These are phyloP conservation scores for Gynostemma pentaphyllum DNA, from an alignment of 306 rosid species.

Conservation along the genomic window DNA sequence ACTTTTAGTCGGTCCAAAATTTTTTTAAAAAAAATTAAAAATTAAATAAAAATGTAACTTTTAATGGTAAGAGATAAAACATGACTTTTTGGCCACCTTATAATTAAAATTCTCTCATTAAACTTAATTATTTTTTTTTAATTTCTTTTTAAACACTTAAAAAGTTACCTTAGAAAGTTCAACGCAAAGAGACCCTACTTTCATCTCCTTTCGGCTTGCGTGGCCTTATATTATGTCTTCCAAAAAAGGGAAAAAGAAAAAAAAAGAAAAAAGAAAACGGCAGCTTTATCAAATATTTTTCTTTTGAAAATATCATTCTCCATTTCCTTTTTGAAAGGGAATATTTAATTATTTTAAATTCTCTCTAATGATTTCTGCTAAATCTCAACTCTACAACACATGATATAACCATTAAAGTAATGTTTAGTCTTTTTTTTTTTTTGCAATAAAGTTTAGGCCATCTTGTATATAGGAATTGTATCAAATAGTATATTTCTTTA, in stretches of 20 bases:
- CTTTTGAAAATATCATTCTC: not conserved
- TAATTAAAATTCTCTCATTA: not conserved
- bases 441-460: too few species aligned
- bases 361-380: too few species aligned
- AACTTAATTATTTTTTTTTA: too few species aligned
- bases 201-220: not conserved
- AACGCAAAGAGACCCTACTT: not conserved
- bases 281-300: not conserved
- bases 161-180: not conserved
- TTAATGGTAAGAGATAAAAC: not conserved
- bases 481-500: too few species aligned
- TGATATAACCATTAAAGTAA: too few species aligned
- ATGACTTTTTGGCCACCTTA: not conserved
- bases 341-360: too few species aligned
- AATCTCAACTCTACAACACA: too few species aligned
- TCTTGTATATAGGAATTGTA: too few species aligned
- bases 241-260: too few species aligned
- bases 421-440: too few species aligned
- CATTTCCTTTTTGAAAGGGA: not conserved
- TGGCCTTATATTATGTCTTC: not conserved
- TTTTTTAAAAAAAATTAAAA: too few species aligned
- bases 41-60: not conserved
- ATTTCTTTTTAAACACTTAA: not conserved
- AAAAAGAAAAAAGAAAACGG: not conserved
- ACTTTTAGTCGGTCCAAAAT: not conserved